Base-by-base conservation (phyloP, 257 asterid species). In the Petrea volubilis region DNA sequence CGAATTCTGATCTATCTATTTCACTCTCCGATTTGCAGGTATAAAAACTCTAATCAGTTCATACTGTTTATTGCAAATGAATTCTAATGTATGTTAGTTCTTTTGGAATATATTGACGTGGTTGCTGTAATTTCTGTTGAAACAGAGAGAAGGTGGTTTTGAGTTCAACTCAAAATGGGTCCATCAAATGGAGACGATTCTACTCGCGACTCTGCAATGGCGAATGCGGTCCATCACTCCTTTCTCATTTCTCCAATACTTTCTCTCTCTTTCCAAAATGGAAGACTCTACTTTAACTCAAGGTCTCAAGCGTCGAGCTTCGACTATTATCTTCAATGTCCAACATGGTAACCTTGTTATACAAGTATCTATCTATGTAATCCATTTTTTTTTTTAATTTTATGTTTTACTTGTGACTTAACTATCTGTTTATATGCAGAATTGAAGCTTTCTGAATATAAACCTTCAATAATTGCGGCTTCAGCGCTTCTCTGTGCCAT, bases 161-260 rank as follows among this genome's bases (percentile, higher is more conserved):
- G 75, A 64, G 71, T 79, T 87, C 14, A 85, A 83, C 2, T 28
- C 76, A 2, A 72, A 64, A 17, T 76, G 80, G 59, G 51, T 86
- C 66, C 79, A 74, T 5, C 84, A 89, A 66, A 86, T 86, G 92
- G 92, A 86, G 84, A 73, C 38, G 27, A 77, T 84, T 31, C 15
- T 86, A 29, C 88, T 86, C 20, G 52, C 80, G 70, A 60, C 80
- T 7, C 89, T 86, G 40, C 70, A 74, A 25, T 86, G 92, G 92
- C 78, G 92, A 55, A 77, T 84, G 84, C 78, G 92, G 33, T 86
- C 86, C 4, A 73, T 86, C 66, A 86, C 92, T 24, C 92, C 92
- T 36, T 84, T 86, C 80, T 84, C 92, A 7, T 86, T 86, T 43
- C 86, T 86, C 73, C 75, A 65, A 11, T 71, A 70, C 68, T 86